Evolutionary conservation across 805 yeast species (phyloP).

Genomic region (Yarrowia sp.): DNA sequence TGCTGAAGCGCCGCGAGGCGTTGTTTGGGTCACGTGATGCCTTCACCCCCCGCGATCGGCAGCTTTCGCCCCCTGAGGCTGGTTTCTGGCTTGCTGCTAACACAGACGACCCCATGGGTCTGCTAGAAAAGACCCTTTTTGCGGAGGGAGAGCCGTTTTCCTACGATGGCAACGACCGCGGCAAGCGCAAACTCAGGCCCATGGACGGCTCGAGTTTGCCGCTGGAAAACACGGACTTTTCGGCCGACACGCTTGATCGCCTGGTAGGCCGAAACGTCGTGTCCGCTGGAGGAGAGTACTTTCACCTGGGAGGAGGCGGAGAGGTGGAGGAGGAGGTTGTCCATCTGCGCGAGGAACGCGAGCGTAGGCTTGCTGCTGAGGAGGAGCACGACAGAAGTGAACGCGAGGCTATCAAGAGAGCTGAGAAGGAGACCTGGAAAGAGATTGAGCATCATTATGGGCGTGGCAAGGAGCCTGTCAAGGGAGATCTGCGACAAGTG

Average conservation of each 20-base stretch:
- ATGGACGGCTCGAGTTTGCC: slow-evolving; percentile 20
- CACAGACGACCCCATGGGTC: slow-evolving; percentile 18
- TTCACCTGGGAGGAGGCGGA: not conserved
- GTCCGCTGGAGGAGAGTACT: not conserved
- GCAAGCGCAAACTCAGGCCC: not conserved
- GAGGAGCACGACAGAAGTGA: not conserved
- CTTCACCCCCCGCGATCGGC: not conserved
- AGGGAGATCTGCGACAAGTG: not conserved
- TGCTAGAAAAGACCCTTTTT: not conserved
- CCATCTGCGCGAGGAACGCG: not conserved
- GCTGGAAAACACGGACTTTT: slow-evolving; percentile 14
- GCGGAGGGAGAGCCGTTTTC: slow-evolving; percentile 17
- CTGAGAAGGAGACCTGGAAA: not conserved
- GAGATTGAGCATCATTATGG: not conserved
- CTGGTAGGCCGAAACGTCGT: not conserved
- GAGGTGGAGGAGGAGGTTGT: not conserved
- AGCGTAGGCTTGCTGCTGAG: not conserved
- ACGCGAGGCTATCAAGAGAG: not conserved
- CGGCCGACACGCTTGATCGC: not conserved
- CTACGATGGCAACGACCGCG: slow-evolving; percentile 3
- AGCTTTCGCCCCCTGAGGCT: not conserved
- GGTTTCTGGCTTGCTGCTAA: not conserved
- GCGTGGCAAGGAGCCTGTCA: not conserved
- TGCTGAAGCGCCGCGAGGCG: too few species aligned
- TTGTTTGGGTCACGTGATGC: not conserved